Conservation (phyloP, 75 land plant species). For the Sequoiadendron giganteum region DNA sequence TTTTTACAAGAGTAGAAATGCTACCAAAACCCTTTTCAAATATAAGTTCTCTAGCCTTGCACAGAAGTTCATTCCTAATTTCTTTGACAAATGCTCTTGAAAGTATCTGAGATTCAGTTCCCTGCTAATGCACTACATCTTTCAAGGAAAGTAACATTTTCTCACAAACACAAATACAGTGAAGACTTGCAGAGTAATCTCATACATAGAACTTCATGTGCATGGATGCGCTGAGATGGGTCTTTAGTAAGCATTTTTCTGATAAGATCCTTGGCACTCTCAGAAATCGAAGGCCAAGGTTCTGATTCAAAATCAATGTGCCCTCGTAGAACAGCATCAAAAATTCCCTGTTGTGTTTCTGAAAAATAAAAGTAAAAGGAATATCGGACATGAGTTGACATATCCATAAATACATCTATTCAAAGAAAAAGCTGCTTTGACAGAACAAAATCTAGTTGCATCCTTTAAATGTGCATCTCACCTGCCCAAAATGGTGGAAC, state of each 20-base stretch:
- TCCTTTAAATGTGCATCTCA: slow-evolving; percentile 7
- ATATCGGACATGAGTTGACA: slow-evolving; percentile 5
- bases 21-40: background rate
- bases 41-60: background rate
- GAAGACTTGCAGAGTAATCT: background rate
- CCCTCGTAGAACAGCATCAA: slow-evolving; percentile 82
- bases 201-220: slow-evolving; percentile 83
- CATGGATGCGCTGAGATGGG: slow-evolving; percentile 64
- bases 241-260: slow-evolving; percentile 62
- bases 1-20: background rate
- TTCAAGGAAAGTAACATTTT: background rate
- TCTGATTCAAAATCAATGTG: slow-evolving; percentile 78
- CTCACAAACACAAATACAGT: background rate
- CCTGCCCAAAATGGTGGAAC: slow-evolving; percentile 91
- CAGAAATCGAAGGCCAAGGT: slow-evolving; percentile 85
- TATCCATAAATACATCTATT: background rate
- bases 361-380: background rate
- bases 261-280: slow-evolving; percentile 90
- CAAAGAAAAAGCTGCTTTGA: background rate
- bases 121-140: background rate
- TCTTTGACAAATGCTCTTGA: background rate
- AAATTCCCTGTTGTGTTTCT: slow-evolving; percentile 79
- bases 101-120: background rate
- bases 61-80: background rate
- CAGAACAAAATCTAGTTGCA: background rate